phyloP scores from a whole-genome alignment of 1,139 yeast genomes.

The Scheffersomyces insectosa region DNA sequence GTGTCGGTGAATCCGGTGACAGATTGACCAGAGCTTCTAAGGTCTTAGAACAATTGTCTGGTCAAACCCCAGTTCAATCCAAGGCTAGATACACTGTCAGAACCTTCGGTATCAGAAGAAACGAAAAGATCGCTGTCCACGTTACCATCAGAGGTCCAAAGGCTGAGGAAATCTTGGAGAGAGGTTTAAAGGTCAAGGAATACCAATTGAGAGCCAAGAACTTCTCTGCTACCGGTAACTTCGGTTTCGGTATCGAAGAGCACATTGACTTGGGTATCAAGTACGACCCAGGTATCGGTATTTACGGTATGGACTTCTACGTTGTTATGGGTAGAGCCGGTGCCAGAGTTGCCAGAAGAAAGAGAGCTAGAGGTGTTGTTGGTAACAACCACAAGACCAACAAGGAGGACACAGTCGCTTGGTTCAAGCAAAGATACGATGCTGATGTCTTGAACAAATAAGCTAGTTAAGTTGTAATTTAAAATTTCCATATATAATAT shows the following conservation, averaged over 20 bases:
- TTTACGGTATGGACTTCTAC: constrained; percentile 99
- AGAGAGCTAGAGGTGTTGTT: constrained; percentile 86
- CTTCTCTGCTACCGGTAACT: constrained; percentile 99
- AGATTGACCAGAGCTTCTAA: constrained; percentile 99
- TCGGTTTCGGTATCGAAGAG: constrained; percentile 99
- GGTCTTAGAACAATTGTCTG: constrained; percentile 99
- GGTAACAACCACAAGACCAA: constrained; percentile 93
- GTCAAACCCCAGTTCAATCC: constrained; percentile 99
- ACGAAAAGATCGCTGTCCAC: constrained; percentile 99
- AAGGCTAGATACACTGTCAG: constrained; percentile 99
- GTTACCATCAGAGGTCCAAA: constrained; percentile 99
- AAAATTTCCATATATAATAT: background rate
- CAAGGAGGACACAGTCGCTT: constrained; percentile 92
- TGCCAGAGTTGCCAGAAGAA: constrained; percentile 98
- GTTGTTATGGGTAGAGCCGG: constrained; percentile 99
- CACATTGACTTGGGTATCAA: constrained; percentile 99
- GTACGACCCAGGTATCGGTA: constrained; percentile 99
- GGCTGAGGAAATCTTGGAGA: constrained; percentile 99
- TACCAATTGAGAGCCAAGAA: constrained; percentile 91
- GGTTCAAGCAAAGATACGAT: constrained; percentile 99
- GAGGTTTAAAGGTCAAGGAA: constrained; percentile 99
- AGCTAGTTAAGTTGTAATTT: constrained; percentile 18
- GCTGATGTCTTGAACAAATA: constrained; percentile 93
- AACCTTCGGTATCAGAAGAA: constrained; percentile 99
- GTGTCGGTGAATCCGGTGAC: constrained; percentile 99